Base-by-base conservation (phyloP, 2,329 filamentous ascomycete species). In the Fusarium caatingaense region DNA sequence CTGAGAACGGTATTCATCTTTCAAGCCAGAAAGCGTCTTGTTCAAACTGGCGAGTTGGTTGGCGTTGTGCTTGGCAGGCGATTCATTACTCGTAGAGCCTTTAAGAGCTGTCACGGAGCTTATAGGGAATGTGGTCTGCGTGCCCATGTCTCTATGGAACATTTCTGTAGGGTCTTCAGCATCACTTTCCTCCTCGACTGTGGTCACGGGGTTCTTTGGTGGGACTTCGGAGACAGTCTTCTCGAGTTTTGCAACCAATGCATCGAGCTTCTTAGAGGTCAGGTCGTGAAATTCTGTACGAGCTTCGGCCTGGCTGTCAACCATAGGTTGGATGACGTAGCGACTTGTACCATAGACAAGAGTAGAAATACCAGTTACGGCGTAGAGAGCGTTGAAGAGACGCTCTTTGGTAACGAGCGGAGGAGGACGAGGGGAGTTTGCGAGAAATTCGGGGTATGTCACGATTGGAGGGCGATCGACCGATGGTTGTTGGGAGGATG, bases 71-170 rank as follows among this genome's bases (percentile, higher is more conserved):
- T 80, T 80, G 16, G 78, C 45, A 56, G 76, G 44, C 50, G 78
- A 67, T 73, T 81, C 73, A 4, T 32, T 44, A 4, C 60, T 56
- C 28, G 59, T 57, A 11, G 62, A 53, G 9, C 58, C 53, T 50
- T 60, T 34, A 15, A 55, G 48, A 21, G 70, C 56, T 11, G 72
- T 63, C 16, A 66, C 64, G 2, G 70, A 59, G 28, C 51, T 67
- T 28, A 73, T 61, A n/a, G 77, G 72, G 47, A 75, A 73, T 23
- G 88, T 89, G 1, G 93, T 96, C 79, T 96, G 93, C 2, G 92
- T 92, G 68, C 92, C 92, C 64, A 93, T 87, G 76, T 96, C 93
- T 47, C 92, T 88, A 78, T 94, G 92, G 80, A 93, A 96, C 66
- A 94, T 87, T 78, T 95, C 92, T 2, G 91, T 89, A 2, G 93